Conservation (phyloP, 2,329 filamentous ascomycete species). For the Sporothrix pseudoabietina region DNA sequence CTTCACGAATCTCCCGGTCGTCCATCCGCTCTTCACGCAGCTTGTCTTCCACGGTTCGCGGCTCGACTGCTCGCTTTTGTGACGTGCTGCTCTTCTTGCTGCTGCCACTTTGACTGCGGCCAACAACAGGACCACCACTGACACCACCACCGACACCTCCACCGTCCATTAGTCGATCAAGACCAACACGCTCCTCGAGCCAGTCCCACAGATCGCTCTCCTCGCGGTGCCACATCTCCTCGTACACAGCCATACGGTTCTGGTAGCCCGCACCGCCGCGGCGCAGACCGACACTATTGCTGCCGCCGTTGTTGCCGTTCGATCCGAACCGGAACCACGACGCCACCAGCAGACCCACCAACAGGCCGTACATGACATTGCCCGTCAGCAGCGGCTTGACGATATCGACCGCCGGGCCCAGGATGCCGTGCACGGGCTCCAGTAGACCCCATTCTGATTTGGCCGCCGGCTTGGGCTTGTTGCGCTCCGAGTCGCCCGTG, state of each 20-base stretch:
- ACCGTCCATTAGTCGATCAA: constrained; percentile 60
- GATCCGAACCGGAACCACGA: constrained; percentile 71
- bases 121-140: constrained; percentile 19
- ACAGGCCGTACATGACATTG: constrained; percentile 74
- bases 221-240: constrained; percentile 87
- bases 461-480: constrained; percentile 45
- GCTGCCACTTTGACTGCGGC: constrained; percentile 13
- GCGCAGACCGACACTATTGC: constrained; percentile 40
- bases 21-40: constrained; percentile 64
- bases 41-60: constrained; percentile 62
- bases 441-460: constrained; percentile 72
- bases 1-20: constrained; percentile 73
- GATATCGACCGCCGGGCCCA: constrained; percentile 71
- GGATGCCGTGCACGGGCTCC: constrained; percentile 71
- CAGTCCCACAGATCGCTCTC: constrained; percentile 91
- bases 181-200: constrained; percentile 82
- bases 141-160: constrained; percentile 35
- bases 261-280: constrained; percentile 47
- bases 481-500: constrained; percentile 45
- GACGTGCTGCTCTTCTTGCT: constrained; percentile 29
- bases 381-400: constrained; percentile 71
- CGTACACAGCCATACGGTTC: constrained; percentile 78
- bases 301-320: constrained; percentile 44
- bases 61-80: constrained; percentile 54
- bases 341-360: constrained; percentile 72